Percentiles rank a stretch among this genome's conserved stretches.
phyloP scores from a whole-genome alignment of 331 rosid genomes.

The Malus hybrid region DNA sequence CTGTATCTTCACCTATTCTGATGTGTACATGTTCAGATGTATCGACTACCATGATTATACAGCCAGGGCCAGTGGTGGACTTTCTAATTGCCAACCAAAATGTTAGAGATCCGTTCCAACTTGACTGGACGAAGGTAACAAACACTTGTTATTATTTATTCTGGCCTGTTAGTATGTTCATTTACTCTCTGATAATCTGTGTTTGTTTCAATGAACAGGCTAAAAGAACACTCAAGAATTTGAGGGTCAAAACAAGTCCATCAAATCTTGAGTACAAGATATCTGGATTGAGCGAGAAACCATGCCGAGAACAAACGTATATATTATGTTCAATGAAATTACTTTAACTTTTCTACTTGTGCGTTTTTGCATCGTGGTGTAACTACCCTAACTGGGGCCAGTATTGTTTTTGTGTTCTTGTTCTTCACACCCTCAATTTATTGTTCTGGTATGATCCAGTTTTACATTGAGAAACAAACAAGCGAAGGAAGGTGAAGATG shows the following conservation, averaged over 20 bases:
- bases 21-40: constrained; percentile 46
- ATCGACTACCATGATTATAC: constrained; percentile 81
- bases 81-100: constrained; percentile 68
- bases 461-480: constrained; percentile 50
- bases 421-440: not conserved
- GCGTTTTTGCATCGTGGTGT: not conserved
- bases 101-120: constrained; percentile 52
- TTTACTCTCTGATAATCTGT: not conserved
- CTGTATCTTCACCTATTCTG: not conserved
- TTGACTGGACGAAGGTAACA: constrained; percentile 84
- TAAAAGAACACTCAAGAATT: constrained; percentile 59
- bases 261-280: constrained; percentile 73
- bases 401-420: not conserved
- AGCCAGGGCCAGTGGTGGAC: constrained; percentile 88
- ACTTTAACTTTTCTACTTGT: not conserved
- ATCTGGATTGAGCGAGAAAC: constrained; percentile 72
- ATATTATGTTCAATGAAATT: not conserved
- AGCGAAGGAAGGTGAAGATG: constrained; percentile 34
- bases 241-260: constrained; percentile 66
- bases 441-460: constrained; percentile 21
- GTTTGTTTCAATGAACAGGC: constrained; percentile 41
- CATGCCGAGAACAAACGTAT: constrained; percentile 69
- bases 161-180: not conserved
- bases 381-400: not conserved
- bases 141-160: not conserved